Evolutionary conservation across 140 eudicot species (phyloP).

Genomic region (Anethum foeniculum): DNA sequence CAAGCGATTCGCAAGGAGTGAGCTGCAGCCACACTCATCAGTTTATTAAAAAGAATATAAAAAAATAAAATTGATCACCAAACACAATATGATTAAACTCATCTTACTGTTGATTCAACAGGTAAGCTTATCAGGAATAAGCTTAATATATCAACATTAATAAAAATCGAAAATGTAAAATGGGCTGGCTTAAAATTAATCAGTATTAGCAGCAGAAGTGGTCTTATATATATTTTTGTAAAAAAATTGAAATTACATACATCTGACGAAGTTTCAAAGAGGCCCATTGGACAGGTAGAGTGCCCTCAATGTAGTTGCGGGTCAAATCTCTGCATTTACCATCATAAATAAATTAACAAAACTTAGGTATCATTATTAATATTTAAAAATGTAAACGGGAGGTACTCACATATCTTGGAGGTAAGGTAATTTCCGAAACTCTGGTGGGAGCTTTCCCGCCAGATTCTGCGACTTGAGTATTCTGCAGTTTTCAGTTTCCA

Average conservation of each 20-base stretch:
- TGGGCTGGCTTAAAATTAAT: too few species aligned
- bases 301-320: slow-evolving; percentile 64
- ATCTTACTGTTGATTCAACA: too few species aligned
- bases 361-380: background rate
- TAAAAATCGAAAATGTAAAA: too few species aligned
- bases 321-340: slow-evolving; percentile 43
- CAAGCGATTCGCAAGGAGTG: slow-evolving; percentile 58
- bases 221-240: background rate
- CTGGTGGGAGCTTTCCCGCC: slow-evolving; percentile 48
- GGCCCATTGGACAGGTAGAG: slow-evolving; percentile 68
- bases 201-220: too few species aligned
- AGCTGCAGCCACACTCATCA: slow-evolving; percentile 24
- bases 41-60: background rate
- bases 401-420: slow-evolving; percentile 38
- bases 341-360: background rate
- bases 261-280: slow-evolving; percentile 30
- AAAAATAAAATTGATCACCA: too few species aligned
- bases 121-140: too few species aligned
- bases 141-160: too few species aligned
- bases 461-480: slow-evolving; percentile 47
- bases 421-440: slow-evolving; percentile 38
- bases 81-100: background rate
- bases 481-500: slow-evolving; percentile 25
- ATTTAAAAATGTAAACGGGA: too few species aligned
- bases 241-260: background rate